Conservation (phyloP, 805 yeast genomes). For the Wickerhamomyces bovis region DNA sequence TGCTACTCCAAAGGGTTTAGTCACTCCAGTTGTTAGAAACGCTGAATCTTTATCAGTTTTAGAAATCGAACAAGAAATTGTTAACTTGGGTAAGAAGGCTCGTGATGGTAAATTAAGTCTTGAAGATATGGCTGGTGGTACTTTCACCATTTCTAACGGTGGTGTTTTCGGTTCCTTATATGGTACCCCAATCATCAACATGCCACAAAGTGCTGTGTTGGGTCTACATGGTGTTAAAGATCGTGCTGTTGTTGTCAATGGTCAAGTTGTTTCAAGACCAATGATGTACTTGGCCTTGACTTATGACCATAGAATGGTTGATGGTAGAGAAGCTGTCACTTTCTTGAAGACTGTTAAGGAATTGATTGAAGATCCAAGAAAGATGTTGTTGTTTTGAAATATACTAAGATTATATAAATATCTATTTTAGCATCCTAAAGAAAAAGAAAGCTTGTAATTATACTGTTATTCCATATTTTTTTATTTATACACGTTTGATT, state of each 20-base stretch:
- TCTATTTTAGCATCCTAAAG: not conserved
- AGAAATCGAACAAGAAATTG: conserved; percentile 85
- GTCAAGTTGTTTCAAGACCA: conserved; percentile 94
- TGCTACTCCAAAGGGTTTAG: conserved; percentile 98
- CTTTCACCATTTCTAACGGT: conserved; percentile 98
- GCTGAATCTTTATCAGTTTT: conserved; percentile 86
- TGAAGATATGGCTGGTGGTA: conserved; percentile 99
- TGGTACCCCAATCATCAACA: conserved; percentile 97
- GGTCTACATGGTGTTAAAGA: conserved; percentile 97
- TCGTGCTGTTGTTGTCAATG: conserved; percentile 94
- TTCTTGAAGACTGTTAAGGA: conserved; percentile 96
- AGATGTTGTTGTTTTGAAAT: conserved; percentile 79
- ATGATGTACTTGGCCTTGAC: conserved; percentile 99
- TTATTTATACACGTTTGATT: not conserved
- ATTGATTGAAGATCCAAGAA: conserved; percentile 97
- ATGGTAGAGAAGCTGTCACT: conserved; percentile 98
- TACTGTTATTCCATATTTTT: not conserved
- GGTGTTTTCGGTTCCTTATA: conserved; percentile 97
- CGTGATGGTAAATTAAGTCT: conserved; percentile 94
- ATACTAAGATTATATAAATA: conserved; percentile 7
- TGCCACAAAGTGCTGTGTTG: conserved; percentile 97
- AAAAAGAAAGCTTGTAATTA: not conserved
- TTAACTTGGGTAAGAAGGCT: conserved; percentile 80
- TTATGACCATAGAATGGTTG: conserved; percentile 95
- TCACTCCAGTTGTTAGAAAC: conserved; percentile 95